A percentile compares a stretch with the other conserved stretches of the same genome.
Evolutionary conservation across 495 filamentous ascomycete species (phyloP).

Genomic region (Margaritispora aquatica): DNA sequence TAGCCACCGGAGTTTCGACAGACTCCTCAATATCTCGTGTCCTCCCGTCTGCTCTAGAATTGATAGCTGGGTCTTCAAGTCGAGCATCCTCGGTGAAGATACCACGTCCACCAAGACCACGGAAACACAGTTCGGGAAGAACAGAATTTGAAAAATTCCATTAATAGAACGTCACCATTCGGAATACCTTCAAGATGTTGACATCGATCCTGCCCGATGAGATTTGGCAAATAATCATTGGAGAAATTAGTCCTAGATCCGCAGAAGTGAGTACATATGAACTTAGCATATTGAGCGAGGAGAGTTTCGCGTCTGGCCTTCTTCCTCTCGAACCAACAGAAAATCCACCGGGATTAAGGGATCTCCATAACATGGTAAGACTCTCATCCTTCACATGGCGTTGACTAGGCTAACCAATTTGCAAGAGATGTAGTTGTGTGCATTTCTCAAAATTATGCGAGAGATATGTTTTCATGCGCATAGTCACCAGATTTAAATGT

Average conservation of each 20-base stretch:
- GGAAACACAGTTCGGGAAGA: too few relatives aligned
- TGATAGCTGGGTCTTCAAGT: too few relatives aligned
- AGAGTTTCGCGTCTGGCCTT: conserved; percentile 43
- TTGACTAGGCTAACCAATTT: too few relatives aligned
- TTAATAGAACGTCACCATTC: too few relatives aligned
- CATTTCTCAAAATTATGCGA: not conserved
- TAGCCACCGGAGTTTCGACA: too few relatives aligned
- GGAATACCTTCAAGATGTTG: too few relatives aligned
- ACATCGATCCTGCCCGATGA: conserved; percentile 27
- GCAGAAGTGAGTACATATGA: conserved; percentile 41
- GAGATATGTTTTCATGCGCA: conserved; percentile 42
- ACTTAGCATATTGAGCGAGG: conserved; percentile 45
- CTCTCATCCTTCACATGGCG: not conserved
- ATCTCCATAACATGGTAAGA: not conserved
- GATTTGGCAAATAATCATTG: conserved; percentile 52
- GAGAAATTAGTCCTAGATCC: conserved; percentile 31
- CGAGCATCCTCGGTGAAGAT: too few relatives aligned
- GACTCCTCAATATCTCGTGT: too few relatives aligned
- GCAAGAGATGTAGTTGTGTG: not conserved
- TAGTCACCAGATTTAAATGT: conserved; percentile 26
- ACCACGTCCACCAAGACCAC: too few relatives aligned
- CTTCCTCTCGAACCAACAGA: not conserved
- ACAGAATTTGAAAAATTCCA: too few relatives aligned
- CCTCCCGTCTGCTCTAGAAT: too few relatives aligned
- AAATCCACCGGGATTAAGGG: not conserved